These are phyloP conservation scores for Talaromyces nanjingensis DNA, from an alignment of 495 filamentous ascomycete genomes.

Conservation along the genomic window DNA sequence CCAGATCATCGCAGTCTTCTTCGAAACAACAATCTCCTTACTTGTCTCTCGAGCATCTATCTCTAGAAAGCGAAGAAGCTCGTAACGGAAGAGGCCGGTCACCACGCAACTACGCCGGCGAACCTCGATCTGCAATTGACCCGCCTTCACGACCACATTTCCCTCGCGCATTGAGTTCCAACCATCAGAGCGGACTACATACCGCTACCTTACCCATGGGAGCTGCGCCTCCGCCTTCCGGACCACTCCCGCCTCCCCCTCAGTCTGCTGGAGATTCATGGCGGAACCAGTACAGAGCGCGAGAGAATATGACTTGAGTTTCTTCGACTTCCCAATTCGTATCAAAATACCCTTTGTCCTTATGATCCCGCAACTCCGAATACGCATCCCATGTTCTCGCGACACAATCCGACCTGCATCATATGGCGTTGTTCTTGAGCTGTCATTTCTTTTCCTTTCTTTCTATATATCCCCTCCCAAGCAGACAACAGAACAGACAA, in stretches of 20 bases:
- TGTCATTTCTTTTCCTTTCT: neutral
- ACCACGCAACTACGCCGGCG: constrained; percentile 27
- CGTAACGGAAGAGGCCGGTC: constrained; percentile 21
- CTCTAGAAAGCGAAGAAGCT: constrained; percentile 26
- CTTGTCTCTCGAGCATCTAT: constrained; percentile 36
- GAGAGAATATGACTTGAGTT: constrained; percentile 16
- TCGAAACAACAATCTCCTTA: constrained; percentile 24
- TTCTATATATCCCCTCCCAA: neutral
- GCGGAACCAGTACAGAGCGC: constrained; percentile 24
- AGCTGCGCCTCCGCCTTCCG: constrained; percentile 31
- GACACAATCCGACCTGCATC: constrained; percentile 37
- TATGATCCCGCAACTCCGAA: neutral
- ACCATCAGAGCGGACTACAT: constrained; percentile 33
- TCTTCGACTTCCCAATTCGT: neutral
- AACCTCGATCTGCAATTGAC: constrained; percentile 34
- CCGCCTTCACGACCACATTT: constrained; percentile 27
- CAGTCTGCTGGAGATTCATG: constrained; percentile 26
- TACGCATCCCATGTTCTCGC: constrained; percentile 40
- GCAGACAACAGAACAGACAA: neutral
- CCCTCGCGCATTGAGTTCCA: constrained; percentile 32
- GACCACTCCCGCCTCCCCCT: constrained; percentile 33
- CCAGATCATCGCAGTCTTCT: constrained; percentile 24
- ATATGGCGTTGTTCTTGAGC: constrained; percentile 5
- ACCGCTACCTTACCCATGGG: constrained; percentile 36
- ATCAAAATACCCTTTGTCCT: neutral